phyloP scores from a whole-genome alignment of 2,329 filamentous ascomycete species.

The Decorospora gaudefroyi region DNA sequence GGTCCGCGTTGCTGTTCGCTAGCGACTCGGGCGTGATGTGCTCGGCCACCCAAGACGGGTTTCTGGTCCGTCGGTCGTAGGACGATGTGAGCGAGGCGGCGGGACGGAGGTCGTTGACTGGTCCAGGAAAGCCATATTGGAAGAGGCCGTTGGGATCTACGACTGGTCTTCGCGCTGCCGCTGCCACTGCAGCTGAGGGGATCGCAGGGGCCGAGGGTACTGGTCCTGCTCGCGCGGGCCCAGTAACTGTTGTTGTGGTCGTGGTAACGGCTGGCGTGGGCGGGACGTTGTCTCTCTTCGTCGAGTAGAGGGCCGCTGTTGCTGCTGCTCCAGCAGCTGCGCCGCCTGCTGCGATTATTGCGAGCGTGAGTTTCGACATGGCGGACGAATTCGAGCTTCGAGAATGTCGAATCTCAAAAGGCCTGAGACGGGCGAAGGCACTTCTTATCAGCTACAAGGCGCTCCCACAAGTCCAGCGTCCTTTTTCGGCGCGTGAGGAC shows the following conservation, averaged over 20 bases:
- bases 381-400: constrained; percentile 9
- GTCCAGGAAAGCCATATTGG: constrained; percentile 80
- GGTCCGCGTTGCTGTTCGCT: constrained; percentile 73
- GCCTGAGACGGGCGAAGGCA: constrained; percentile 1
- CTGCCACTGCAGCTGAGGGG: constrained; percentile 31
- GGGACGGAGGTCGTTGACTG: constrained; percentile 77
- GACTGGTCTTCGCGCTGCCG: constrained; percentile 33
- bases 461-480: constrained; percentile 31
- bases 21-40: constrained; percentile 93
- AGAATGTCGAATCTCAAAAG: constrained; percentile 2
- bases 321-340: constrained; percentile 56
- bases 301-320: constrained; percentile 53
- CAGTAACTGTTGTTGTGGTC: constrained; percentile 43
- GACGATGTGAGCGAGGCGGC: constrained; percentile 79
- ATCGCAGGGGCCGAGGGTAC: constrained; percentile 32
- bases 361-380: constrained; percentile 59
- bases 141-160: constrained; percentile 59
- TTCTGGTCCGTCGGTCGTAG: constrained; percentile 87
- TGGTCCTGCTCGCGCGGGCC: constrained; percentile 31
- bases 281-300: constrained; percentile 37
- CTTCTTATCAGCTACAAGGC: constrained; percentile 23
- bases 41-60: constrained; percentile 89
- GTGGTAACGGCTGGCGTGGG: constrained; percentile 38
- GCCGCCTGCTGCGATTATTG: constrained; percentile 54
- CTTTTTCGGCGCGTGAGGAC: constrained; percentile 40